Percentiles rank a stretch among this genome's conserved stretches.
Evolutionary conservation across 73 alveolate species (phyloP).

Genomic region (Blepharisma japonicum): DNA sequence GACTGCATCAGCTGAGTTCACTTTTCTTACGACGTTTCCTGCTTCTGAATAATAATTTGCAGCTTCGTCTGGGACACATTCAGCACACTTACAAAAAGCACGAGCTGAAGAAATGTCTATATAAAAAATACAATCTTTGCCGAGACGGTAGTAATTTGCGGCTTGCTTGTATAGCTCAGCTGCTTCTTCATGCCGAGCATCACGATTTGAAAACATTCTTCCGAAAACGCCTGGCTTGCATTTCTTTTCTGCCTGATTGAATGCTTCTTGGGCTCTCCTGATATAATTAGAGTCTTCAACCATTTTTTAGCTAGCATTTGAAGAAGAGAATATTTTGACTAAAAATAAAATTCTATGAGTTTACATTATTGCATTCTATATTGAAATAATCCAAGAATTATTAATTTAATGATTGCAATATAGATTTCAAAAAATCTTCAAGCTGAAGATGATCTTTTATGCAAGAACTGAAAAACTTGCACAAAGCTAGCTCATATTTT

Average conservation of each 20-base stretch:
- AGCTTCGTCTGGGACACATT: constrained; percentile 51
- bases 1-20: constrained; percentile 40
- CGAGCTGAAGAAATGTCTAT: constrained; percentile 47
- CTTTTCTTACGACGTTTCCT: constrained; percentile 57
- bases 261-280: constrained; percentile 29
- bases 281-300: constrained; percentile 32
- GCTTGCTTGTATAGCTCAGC: constrained; percentile 60
- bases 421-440: too few species aligned
- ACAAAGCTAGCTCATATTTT: too few species aligned
- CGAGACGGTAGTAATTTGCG: constrained; percentile 67
- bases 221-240: constrained; percentile 63
- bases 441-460: too few species aligned
- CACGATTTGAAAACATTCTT: constrained; percentile 55
- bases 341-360: too few species aligned
- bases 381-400: too few species aligned
- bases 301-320: constrained; percentile 21
- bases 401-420: too few species aligned
- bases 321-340: too few species aligned
- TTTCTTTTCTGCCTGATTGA: constrained; percentile 50
- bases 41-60: constrained; percentile 60
- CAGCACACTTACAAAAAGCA: constrained; percentile 56
- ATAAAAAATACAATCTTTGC: constrained; percentile 45
- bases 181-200: constrained; percentile 72
- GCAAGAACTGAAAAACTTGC: too few species aligned
- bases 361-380: too few species aligned